Conservation (phyloP, 306 rosid species). For the Quercus variabilis region DNA sequence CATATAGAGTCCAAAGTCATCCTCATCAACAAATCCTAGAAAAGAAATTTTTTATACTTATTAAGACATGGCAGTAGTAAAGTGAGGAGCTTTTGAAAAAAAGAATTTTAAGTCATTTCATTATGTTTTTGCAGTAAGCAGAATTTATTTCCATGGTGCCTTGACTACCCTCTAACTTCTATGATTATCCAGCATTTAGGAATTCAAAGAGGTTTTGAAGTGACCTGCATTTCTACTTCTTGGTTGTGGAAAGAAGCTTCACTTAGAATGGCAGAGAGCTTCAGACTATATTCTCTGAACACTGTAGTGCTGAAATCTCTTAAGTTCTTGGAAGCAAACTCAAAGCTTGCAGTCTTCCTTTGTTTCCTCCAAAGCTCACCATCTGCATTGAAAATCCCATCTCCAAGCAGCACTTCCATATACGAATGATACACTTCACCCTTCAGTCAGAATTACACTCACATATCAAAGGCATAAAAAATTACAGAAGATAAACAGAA, state of each 20-base stretch:
- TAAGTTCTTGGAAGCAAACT: conserved; percentile 88
- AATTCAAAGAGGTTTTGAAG: not conserved
- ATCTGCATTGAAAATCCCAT: conserved; percentile 86
- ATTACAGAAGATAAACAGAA: not conserved
- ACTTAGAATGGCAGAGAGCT: conserved; percentile 59
- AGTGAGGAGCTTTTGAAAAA: not conserved
- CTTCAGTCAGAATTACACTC: conserved; percentile 33
- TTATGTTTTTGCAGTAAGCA: not conserved
- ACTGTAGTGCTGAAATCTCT: conserved; percentile 83
- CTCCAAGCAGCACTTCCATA: conserved; percentile 93
- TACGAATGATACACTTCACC: conserved; percentile 85
- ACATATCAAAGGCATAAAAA: not conserved
- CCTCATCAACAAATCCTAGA: conserved; percentile 83
- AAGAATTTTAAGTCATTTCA: not conserved
- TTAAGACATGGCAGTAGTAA: not conserved
- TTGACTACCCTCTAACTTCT: no score
- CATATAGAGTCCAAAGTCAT: conserved; percentile 95
- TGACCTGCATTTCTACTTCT: conserved; percentile 84
- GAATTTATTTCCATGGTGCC: not conserved
- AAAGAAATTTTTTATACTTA: conserved; percentile 1
- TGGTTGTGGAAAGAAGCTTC: conserved; percentile 50
- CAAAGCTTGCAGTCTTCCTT: conserved; percentile 89
- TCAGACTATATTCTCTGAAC: conserved; percentile 63
- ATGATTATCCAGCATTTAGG: not conserved
- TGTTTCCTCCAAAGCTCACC: conserved; percentile 90